phyloP scores from a whole-genome alignment of 2,329 filamentous ascomycete genomes.

The Rutstroemia sp. region DNA sequence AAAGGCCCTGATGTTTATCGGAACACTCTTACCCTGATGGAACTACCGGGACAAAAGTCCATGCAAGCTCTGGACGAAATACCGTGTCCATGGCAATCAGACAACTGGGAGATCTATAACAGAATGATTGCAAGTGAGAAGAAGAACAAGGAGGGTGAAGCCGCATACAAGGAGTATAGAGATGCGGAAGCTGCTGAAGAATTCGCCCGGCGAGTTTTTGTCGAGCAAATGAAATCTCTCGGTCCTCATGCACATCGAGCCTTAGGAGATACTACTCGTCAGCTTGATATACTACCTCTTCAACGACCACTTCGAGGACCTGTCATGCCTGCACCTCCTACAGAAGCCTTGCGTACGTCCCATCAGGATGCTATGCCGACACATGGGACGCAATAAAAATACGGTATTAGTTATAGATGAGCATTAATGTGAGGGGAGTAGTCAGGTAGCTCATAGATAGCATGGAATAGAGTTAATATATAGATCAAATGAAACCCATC shows the following conservation, averaged over 20 bases:
- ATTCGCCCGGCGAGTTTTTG: conserved; percentile 3
- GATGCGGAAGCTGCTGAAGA: conserved; percentile 13
- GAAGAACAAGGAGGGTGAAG: conserved; percentile 33
- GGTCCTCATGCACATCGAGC: neutral
- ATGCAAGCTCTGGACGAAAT: conserved; percentile 35
- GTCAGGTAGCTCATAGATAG: neutral
- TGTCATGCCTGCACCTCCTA: neutral
- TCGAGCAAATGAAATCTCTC: conserved; percentile 9
- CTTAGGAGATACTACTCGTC: neutral
- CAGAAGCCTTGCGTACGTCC: too few relatives aligned
- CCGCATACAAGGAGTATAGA: conserved; percentile 23
- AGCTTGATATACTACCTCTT: conserved; percentile 4
- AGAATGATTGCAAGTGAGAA: conserved; percentile 35
- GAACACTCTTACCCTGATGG: conserved; percentile 40
- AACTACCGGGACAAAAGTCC: conserved; percentile 34
- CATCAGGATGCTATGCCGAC: too few relatives aligned
- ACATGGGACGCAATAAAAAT: too few relatives aligned
- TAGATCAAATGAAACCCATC: too few relatives aligned
- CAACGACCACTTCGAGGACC: neutral
- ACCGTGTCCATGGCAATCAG: conserved; percentile 46
- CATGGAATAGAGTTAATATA: too few relatives aligned
- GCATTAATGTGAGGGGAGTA: too few relatives aligned
- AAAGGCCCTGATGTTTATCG: conserved; percentile 34
- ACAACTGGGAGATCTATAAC: conserved; percentile 48
- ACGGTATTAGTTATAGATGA: too few relatives aligned